Percentiles rank a stretch among this genome's conserved stretches.
Conservation (phyloP, 306 rosid genomes). For the Gastrolobium villosum region DNA sequence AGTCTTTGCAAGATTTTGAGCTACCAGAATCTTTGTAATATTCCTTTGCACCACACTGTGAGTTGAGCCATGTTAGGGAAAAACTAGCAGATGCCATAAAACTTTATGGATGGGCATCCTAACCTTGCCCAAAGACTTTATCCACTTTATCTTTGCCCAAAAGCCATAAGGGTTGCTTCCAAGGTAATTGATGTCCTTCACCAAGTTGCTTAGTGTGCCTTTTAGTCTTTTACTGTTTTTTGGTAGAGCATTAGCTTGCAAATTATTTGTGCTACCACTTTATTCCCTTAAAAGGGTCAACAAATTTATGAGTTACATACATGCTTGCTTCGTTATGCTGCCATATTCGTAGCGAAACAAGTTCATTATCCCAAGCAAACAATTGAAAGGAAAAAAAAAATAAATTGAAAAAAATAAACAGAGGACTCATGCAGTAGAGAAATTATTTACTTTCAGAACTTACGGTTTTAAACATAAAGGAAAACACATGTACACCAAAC, state of each 20-base stretch:
- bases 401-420: neutral
- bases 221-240: neutral
- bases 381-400: neutral
- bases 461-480: constrained; percentile 23
- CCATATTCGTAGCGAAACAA: neutral
- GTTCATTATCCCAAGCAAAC: constrained; percentile 10
- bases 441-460: constrained; percentile 8
- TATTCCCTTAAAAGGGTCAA: neutral
- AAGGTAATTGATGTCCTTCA: neutral
- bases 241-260: neutral
- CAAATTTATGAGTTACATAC: neutral
- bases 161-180: no score
- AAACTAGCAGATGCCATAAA: neutral
- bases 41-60: neutral
- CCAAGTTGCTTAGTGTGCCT: neutral
- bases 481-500: constrained; percentile 44
- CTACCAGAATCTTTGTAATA: neutral
- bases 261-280: neutral
- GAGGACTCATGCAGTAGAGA: constrained; percentile 14
- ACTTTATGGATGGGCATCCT: neutral
- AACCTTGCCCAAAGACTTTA: neutral
- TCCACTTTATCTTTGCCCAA: neutral
- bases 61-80: neutral
- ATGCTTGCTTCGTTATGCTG: neutral
- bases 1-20: neutral